phyloP scores from a whole-genome alignment of 345 rosid genomes.

The Aquilaria yunnanensis region DNA sequence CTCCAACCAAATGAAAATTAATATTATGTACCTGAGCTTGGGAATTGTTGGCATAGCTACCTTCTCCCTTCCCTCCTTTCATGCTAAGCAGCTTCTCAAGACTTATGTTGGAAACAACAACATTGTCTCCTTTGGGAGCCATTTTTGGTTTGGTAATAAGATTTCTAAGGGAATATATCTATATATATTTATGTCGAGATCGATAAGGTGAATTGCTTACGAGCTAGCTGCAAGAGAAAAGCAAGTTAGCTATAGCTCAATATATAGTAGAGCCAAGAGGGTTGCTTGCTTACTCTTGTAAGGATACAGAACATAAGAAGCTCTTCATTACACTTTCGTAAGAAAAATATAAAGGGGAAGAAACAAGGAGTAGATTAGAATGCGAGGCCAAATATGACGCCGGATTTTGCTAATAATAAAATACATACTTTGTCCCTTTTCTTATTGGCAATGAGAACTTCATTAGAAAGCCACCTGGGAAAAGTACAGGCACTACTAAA shows the following conservation, averaged over 20 bases:
- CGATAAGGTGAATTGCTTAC: too few species aligned
- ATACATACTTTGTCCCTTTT: conserved; percentile 2
- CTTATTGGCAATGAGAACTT: conserved; percentile 9
- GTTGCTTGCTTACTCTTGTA: background rate
- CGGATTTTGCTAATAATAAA: conserved; percentile 12
- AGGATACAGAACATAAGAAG: background rate
- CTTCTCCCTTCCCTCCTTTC: conserved; percentile 95
- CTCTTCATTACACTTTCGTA: conserved; percentile 1
- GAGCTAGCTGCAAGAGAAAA: too few species aligned
- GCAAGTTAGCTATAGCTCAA: too few species aligned
- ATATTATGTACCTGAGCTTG: conserved; percentile 72
- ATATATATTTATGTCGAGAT: background rate
- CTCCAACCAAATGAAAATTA: too few species aligned
- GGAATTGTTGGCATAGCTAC: conserved; percentile 91
- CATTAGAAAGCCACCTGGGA: background rate
- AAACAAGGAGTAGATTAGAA: background rate
- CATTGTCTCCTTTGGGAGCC: conserved; percentile 49
- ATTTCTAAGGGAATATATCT: background rate
- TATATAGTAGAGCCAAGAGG: background rate
- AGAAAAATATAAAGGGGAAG: background rate
- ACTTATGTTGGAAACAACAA: conserved; percentile 55
- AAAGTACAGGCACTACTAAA: background rate
- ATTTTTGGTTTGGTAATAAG: conserved; percentile 15
- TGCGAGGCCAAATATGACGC: conserved; percentile 30
- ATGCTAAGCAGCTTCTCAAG: conserved; percentile 86